These are phyloP conservation scores for Marchantia paleacea DNA, from an alignment of 225 moss, liverwort and hornwort species.

Conservation along the genomic window DNA sequence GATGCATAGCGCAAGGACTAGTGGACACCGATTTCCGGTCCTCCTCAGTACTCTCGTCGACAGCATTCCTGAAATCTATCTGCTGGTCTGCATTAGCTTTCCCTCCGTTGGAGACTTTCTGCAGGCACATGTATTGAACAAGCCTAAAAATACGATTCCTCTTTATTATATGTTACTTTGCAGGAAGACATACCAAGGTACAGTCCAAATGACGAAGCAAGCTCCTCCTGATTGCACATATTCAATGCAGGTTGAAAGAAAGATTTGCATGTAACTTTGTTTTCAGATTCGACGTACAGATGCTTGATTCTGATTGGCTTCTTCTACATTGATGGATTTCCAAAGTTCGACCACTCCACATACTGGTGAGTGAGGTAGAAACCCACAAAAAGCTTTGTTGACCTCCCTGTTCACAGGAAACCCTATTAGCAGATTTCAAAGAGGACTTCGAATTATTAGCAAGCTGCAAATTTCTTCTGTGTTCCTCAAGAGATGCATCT, in stretches of 20 bases:
- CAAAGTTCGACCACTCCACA: conserved; percentile 20
- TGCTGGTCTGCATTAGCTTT: not conserved
- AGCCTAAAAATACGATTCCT: not conserved
- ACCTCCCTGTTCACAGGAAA: conserved; percentile 56
- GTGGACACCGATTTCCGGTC: conserved; percentile 12
- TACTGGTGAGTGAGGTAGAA: conserved; percentile 47
- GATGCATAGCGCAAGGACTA: conserved; percentile 33
- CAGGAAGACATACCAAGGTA: not conserved
- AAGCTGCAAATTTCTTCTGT: not conserved
- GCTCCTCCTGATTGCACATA: not conserved
- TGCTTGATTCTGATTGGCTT: conserved; percentile 1
- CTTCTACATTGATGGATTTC: not conserved
- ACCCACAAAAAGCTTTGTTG: conserved; percentile 85
- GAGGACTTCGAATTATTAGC: not conserved
- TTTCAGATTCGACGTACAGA: not conserved
- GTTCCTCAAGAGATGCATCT: not conserved
- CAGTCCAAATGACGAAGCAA: not conserved
- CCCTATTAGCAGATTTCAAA: conserved; percentile 7
- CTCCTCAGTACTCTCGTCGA: not conserved
- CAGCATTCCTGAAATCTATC: not conserved
- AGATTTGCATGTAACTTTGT: not conserved
- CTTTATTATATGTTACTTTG: not conserved
- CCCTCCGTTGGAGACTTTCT: not conserved
- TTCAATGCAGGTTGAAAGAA: not conserved
- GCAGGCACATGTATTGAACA: not conserved